These are phyloP conservation scores for Nothophytophthora sp. DNA, from an alignment of 352 stramenopile species.

Conservation along the genomic window DNA sequence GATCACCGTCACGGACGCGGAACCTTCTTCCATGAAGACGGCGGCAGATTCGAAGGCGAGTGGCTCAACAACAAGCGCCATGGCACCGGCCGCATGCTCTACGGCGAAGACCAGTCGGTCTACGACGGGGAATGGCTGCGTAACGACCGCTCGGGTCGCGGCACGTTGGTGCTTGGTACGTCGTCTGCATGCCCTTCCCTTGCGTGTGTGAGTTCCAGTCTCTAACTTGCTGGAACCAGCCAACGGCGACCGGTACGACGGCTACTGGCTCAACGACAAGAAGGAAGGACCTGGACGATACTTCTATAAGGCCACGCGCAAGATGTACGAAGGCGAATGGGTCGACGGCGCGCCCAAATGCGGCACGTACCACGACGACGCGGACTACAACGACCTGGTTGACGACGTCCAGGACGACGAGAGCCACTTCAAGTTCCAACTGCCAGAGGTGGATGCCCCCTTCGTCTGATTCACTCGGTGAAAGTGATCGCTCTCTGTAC, in stretches of 20 bases:
- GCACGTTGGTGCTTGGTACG: conserved; percentile 63
- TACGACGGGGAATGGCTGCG: conserved; percentile 87
- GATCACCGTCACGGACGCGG: conserved; percentile 79
- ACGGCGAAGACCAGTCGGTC: conserved; percentile 73
- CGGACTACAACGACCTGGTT: conserved; percentile 29
- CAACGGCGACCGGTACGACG: conserved; percentile 88
- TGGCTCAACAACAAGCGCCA: conserved; percentile 79
- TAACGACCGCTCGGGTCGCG: conserved; percentile 75
- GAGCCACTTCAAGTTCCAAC: conserved; percentile 48
- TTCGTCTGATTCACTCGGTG: not conserved
- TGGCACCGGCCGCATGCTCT: conserved; percentile 70
- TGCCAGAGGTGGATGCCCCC: conserved; percentile 49
- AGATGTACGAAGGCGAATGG: conserved; percentile 92
- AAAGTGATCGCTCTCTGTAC: too few species aligned
- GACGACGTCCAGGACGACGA: conserved; percentile 31
- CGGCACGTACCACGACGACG: conserved; percentile 62
- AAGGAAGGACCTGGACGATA: conserved; percentile 88
- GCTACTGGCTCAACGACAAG: conserved; percentile 85
- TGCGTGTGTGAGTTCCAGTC: not conserved
- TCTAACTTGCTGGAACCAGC: conserved; percentile 26
- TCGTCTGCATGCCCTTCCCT: not conserved
- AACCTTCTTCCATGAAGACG: conserved; percentile 84
- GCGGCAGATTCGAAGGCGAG: conserved; percentile 77
- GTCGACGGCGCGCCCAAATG: conserved; percentile 74
- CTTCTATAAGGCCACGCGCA: conserved; percentile 82